Base-by-base conservation (phyloP, 495 filamentous ascomycete species). In the Aspergillus cavernicola region DNA sequence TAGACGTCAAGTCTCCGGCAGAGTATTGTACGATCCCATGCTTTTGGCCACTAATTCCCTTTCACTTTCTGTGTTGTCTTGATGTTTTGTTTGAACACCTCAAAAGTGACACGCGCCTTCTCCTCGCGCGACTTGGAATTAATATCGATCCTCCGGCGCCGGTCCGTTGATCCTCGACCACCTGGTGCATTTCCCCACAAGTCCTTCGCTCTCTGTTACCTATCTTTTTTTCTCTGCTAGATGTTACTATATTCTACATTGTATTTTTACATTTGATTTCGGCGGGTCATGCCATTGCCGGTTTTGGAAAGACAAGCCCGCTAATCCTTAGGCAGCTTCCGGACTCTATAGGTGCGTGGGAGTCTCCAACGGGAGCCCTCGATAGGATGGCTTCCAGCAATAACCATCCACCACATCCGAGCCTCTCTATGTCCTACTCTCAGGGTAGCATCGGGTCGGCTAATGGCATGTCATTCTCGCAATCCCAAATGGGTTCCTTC, bases 401-500 rank as follows among this genome's bases (percentile, higher is more conserved):
- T 52, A 71, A 73, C 53, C 62, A 66, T 54, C 59, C 64, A 59
- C 61, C 60, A 56, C 69, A 65, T 52, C 69, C 65, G 41, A 68
- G 66, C 52, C 61, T 69, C 51, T 62, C 63, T 47, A 78, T 76
- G 63, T 74, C 72, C 33, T 79, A 70, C 59, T 75, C 70, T 2
- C 72, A 73, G 56, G 70, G 66, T 45, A 77, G 66, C 53, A 69
- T 63, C 44, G 71, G 69, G 26, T 72, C 70, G 23, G 53, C 61
- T 40, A 72, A 75, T 61, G 70, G 72, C 45, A 65, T 71, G 51
- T 50, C 67, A 32, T 65, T 61, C 53, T 73, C 75, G 22, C 71
- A 73, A 53, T 69, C 71, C 50, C 68, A 74, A 61, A 64, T 79
- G 61, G 74, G 72, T 35, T 79, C 77, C 18, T 73, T 82, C 47